Base-by-base conservation (phyloP, 1,284 basidiomycete species). In the Xerocomus minutiporus region DNA sequence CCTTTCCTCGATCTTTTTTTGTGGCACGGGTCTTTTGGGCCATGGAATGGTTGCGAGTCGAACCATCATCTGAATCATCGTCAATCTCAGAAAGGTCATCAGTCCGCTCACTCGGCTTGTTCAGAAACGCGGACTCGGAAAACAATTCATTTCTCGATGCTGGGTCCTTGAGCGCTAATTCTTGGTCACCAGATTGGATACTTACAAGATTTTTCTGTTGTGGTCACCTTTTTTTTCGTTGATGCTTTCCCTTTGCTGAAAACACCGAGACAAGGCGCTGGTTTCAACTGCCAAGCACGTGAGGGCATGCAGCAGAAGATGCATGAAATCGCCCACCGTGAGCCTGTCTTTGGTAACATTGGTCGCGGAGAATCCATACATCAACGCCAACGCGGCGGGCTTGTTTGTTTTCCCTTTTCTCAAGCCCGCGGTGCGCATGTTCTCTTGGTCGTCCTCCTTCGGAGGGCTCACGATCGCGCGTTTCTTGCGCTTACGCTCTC, bases 221-320 rank as follows among this genome's bases (percentile, higher is more conserved):
- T 46, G 1, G 45, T 47, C 3, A 51, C 53, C 55, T 62, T 65
- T 29, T 73, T 72, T 55, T 76, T 80, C 8, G 60, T 61, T 0
- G 87, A 90, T 8, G 85, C 82, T 58, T 77, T 88, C 0, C 87
- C 87, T 65, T 83, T 88, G 58, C 72, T 77, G 60, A 90, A 90
- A 2, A 90, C 84, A 8, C 87, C 87, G 29, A 78, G 64, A 32
- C 63, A 67, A 34, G 67, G 65, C 8, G 63, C 62, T 13, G 73
- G 75, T 59, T 72, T 78, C 44, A 75, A 65, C 78, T 85, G 17
- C 5, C 20, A 28, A 45, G 11, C 2, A 28, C 7, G 46, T 65
- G 41, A 66, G 55, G 38, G 12, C 46, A 28, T 4, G 20, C 6
- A 29, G 38, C 9, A 1, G 38, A 15, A 46, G 6, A 43, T 38